Evolutionary conservation across 768 basidiomycete genomes (phyloP).

Genomic region (Guyanaporus albipodus): DNA sequence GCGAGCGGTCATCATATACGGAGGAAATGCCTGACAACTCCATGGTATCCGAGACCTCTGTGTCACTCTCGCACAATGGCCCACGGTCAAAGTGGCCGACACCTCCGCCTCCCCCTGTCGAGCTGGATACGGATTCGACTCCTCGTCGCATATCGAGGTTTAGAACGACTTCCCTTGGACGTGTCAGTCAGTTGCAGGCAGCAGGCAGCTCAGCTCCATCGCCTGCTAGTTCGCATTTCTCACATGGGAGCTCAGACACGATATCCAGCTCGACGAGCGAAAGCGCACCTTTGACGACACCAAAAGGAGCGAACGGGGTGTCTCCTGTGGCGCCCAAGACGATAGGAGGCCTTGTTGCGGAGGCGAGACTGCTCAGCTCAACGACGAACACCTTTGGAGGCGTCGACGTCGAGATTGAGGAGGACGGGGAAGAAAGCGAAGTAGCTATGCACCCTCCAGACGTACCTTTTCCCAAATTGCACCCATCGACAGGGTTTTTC

Average conservation of each 20-base stretch:
- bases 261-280: constrained; percentile 32
- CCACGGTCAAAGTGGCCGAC: constrained; percentile 28
- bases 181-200: constrained; percentile 23
- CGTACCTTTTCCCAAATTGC: not conserved
- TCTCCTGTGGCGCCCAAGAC: constrained; percentile 1
- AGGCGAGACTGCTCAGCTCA: constrained; percentile 28
- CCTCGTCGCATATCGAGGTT: constrained; percentile 28
- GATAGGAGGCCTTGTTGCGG: constrained; percentile 20
- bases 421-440: constrained; percentile 4
- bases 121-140: constrained; percentile 20
- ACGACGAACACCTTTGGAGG: constrained; percentile 39
- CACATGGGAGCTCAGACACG: constrained; percentile 33
- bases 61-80: constrained; percentile 16
- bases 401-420: constrained; percentile 12
- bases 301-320: constrained; percentile 14
- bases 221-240: constrained; percentile 46
- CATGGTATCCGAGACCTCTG: constrained; percentile 13
- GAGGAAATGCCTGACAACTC: constrained; percentile 13
- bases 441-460: not conserved
- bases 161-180: constrained; percentile 28
- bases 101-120: constrained; percentile 29
- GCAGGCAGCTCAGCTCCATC: constrained; percentile 32
- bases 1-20: constrained; percentile 1
- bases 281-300: constrained; percentile 15
- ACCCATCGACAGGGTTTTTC: not conserved